Evolutionary conservation across 108 stramenopile species (phyloP).

Genomic region (Cyclostephanos tholiformis): DNA sequence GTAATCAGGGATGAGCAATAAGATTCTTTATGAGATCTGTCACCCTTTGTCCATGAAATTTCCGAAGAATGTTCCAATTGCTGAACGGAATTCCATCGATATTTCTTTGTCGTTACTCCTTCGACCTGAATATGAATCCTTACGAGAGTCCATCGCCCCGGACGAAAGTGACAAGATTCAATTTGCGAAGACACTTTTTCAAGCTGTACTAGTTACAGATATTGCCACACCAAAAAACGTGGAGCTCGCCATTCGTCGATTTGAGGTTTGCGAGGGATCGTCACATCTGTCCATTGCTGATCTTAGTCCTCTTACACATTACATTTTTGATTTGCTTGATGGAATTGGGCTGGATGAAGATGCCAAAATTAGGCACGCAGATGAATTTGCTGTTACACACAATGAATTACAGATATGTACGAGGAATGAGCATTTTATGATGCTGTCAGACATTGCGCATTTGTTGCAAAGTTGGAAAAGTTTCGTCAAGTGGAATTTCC

Average conservation of each 20-base stretch:
- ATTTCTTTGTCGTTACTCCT: constrained; percentile 44
- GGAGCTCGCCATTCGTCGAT: constrained; percentile 28
- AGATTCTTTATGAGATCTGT: constrained; percentile 23
- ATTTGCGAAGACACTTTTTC: constrained; percentile 37
- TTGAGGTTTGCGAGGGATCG: constrained; percentile 13
- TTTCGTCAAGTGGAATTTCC: constrained; percentile 57
- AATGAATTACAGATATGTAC: constrained; percentile 27
- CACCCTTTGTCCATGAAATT: constrained; percentile 27
- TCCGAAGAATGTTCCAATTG: constrained; percentile 22
- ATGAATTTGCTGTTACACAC: constrained; percentile 27
- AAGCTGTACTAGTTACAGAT: constrained; percentile 39
- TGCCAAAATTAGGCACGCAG: constrained; percentile 21
- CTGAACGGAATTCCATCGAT: constrained; percentile 48
- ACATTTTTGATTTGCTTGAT: constrained; percentile 23
- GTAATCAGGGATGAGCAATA: constrained; percentile 30
- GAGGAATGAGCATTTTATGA: constrained; percentile 52
- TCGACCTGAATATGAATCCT: constrained; percentile 13
- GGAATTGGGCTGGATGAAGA: constrained; percentile 10
- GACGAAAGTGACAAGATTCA: constrained; percentile 18
- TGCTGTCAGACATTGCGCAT: constrained; percentile 51
- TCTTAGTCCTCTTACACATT: constrained; percentile 30
- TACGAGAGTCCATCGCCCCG: constrained; percentile 31
- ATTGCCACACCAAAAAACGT: constrained; percentile 39
- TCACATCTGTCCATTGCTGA: constrained; percentile 1
- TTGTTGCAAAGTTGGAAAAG: constrained; percentile 56